A percentile compares a stretch with the other conserved stretches of the same genome.
phyloP scores from a whole-genome alignment of 2,329 filamentous ascomycete species.

The Colletotrichum trifolii region DNA sequence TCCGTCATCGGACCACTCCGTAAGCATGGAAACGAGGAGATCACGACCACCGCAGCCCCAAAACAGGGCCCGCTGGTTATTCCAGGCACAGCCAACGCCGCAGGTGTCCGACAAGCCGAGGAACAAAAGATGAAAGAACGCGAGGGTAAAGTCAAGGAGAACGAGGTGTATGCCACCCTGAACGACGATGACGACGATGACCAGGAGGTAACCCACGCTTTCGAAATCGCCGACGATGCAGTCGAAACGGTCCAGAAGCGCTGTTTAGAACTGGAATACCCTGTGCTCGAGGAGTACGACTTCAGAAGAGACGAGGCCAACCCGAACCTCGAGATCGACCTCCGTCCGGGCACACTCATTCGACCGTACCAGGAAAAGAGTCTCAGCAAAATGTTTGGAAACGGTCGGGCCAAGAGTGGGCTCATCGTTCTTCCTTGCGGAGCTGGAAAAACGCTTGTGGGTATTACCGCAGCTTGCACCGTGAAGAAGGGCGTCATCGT shows the following conservation, averaged over 20 bases:
- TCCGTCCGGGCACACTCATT: conserved; percentile 90
- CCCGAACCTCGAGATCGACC: conserved; percentile 91
- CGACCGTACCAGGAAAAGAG: conserved; percentile 97
- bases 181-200: conserved; percentile 91
- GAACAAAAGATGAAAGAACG: conserved; percentile 57
- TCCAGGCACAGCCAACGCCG: conserved; percentile 92
- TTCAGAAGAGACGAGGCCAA: conserved; percentile 93
- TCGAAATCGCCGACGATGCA: conserved; percentile 85
- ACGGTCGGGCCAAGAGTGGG: conserved; percentile 94
- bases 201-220: conserved; percentile 88
- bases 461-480: conserved; percentile 97
- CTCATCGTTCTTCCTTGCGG: conserved; percentile 98
- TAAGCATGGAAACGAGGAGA: conserved; percentile 76
- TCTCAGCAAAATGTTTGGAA: conserved; percentile 99
- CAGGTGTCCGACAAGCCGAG: conserved; percentile 81
- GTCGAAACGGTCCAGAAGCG: conserved; percentile 91
- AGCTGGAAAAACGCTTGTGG: conserved; percentile 95
- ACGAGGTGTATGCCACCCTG: conserved; percentile 76
- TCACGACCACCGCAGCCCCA: conserved; percentile 84
- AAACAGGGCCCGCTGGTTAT: conserved; percentile 91
- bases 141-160: conserved; percentile 65
- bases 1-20: conserved; percentile 82
- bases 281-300: conserved; percentile 96
- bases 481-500: conserved; percentile 98
- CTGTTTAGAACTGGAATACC: conserved; percentile 86